These are phyloP conservation scores for Apostasia shenzhenica DNA, from an alignment of 106 monocot genomes.

Conservation along the genomic window DNA sequence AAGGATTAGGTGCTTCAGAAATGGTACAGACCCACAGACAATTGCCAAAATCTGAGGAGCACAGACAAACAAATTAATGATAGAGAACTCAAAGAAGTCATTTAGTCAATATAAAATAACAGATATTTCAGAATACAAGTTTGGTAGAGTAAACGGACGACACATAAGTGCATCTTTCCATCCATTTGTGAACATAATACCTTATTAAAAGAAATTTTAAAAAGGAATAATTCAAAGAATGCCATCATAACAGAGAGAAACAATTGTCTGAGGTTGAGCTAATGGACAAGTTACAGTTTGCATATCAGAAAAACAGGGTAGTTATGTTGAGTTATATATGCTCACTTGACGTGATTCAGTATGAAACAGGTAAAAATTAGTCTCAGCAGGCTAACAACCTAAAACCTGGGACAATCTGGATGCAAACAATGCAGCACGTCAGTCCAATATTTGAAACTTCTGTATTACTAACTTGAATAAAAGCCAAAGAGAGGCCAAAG, in stretches of 20 bases:
- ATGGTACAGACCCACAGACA: constrained; percentile 67
- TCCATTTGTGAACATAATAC: neutral
- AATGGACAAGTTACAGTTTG: too few relatives aligned
- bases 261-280: too few relatives aligned
- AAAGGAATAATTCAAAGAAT: neutral
- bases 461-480: neutral
- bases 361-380: neutral
- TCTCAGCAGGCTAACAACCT: neutral
- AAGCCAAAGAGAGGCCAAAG: neutral
- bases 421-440: neutral
- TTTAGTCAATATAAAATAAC: neutral
- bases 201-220: neutral
- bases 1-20: constrained; percentile 74
- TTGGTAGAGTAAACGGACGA: neutral
- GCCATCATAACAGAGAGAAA: neutral
- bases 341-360: neutral
- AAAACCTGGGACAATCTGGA: neutral
- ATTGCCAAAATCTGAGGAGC: constrained; percentile 65
- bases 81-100: neutral
- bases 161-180: neutral
- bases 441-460: too few relatives aligned
- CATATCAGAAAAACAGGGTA: too few relatives aligned
- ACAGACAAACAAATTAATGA: constrained; percentile 1
- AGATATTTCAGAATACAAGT: neutral
- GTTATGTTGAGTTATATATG: neutral